Percentiles rank a stretch among this genome's conserved stretches.
Conservation (phyloP, 257 asterid species). For the Solanum chaucha region DNA sequence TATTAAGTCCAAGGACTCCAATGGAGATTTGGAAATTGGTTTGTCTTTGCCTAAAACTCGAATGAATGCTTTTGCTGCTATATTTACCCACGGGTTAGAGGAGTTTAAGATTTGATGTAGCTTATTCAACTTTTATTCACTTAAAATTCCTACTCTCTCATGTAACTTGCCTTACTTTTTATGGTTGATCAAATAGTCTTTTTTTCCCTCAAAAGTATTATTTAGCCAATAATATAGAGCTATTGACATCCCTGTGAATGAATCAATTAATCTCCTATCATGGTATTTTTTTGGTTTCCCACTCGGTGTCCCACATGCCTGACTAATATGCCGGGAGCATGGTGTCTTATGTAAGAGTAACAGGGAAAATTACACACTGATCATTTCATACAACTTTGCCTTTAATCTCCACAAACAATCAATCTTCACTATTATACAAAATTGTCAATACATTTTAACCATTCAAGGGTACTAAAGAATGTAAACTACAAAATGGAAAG, state of each 20-base stretch:
- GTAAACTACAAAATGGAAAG: background rate
- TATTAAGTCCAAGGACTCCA: background rate
- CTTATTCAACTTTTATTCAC: too few species aligned
- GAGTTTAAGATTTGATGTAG: too few species aligned
- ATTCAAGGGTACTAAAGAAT: background rate
- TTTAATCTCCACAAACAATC: background rate
- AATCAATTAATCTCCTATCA: background rate
- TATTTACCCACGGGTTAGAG: slow-evolving; percentile 1
- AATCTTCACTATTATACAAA: background rate
- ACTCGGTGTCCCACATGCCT: background rate
- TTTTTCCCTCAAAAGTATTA: too few species aligned
- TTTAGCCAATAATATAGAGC: too few species aligned
- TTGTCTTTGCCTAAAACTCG: slow-evolving; percentile 6
- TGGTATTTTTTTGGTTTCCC: background rate
- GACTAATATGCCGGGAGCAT: background rate
- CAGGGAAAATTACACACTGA: background rate
- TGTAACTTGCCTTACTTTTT: too few species aligned
- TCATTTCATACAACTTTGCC: background rate
- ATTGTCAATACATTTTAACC: background rate
- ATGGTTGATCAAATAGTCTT: too few species aligned
- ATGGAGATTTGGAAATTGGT: slow-evolving; percentile 13
- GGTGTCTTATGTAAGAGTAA: background rate
- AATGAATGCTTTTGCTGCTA: slow-evolving; percentile 8
- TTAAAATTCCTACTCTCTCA: too few species aligned
- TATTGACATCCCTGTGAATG: background rate